Conservation (phyloP, 805 yeast species). For the Yamadazyma ubonensis region DNA sequence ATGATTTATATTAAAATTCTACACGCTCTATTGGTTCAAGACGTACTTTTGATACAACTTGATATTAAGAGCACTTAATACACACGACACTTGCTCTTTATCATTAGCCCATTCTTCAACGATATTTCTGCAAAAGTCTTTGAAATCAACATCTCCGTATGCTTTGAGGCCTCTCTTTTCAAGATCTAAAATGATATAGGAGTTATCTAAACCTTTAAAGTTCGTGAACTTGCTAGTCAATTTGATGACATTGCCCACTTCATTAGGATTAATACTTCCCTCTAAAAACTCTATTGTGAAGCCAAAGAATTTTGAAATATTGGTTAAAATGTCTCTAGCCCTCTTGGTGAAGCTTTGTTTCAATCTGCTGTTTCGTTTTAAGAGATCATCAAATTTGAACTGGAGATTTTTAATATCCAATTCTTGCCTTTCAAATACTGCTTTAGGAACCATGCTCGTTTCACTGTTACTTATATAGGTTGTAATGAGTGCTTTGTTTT, state of each 20-base stretch:
- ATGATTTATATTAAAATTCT: slow-evolving; percentile 2
- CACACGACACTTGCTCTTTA: slow-evolving; percentile 70
- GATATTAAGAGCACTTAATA: slow-evolving; percentile 70
- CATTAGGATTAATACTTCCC: slow-evolving; percentile 41
- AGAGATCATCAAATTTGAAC: slow-evolving; percentile 44
- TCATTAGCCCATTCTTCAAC: slow-evolving; percentile 67
- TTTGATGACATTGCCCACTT: slow-evolving; percentile 53
- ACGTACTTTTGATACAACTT: slow-evolving; percentile 53
- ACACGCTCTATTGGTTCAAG: slow-evolving; percentile 3
- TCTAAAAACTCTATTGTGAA: slow-evolving; percentile 66
- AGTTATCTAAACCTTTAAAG: slow-evolving; percentile 29
- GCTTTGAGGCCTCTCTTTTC: slow-evolving; percentile 55
- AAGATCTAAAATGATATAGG: slow-evolving; percentile 58
- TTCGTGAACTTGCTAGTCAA: slow-evolving; percentile 45
- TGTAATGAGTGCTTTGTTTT: slow-evolving; percentile 50
- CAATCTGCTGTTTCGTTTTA: slow-evolving; percentile 53
- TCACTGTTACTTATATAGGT: slow-evolving; percentile 18
- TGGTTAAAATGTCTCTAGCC: slow-evolving; percentile 68
- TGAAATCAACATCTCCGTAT: slow-evolving; percentile 40
- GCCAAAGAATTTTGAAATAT: slow-evolving; percentile 68
- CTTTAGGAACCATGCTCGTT: slow-evolving; percentile 49
- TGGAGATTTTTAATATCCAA: slow-evolving; percentile 52
- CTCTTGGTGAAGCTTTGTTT: slow-evolving; percentile 60
- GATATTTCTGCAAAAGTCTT: slow-evolving; percentile 45
- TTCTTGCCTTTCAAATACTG: slow-evolving; percentile 62